A percentile compares a stretch with the other conserved stretches of the same genome.
Evolutionary conservation across 129 eudicot species (phyloP).

Genomic region (Lactuca sativa): DNA sequence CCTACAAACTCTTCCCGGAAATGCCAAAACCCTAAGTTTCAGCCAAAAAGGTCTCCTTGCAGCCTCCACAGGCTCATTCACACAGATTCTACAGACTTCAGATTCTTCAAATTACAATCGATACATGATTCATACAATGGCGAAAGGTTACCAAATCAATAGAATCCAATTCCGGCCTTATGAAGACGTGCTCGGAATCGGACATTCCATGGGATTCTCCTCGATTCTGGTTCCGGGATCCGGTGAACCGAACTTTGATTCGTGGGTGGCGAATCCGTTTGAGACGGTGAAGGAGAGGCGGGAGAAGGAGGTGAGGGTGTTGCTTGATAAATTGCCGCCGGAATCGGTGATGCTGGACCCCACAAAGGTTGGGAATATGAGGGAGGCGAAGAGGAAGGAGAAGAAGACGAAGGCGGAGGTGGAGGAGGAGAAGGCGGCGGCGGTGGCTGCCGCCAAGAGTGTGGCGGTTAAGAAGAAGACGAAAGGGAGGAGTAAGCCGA

Average conservation of each 20-base stretch:
- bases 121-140: conserved; percentile 75
- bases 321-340: conserved; percentile 88
- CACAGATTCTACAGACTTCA: conserved; percentile 50
- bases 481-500: conserved; percentile 80
- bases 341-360: conserved; percentile 94
- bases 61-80: conserved; percentile 55
- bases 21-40: conserved; percentile 60
- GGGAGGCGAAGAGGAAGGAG: conserved; percentile 45
- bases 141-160: conserved; percentile 71
- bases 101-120: conserved; percentile 54
- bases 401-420: conserved; percentile 52
- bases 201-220: conserved; percentile 80
- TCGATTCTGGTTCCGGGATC: conserved; percentile 88
- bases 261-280: conserved; percentile 93
- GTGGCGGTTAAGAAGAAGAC: conserved; percentile 62
- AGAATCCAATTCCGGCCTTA: conserved; percentile 66
- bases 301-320: conserved; percentile 80
- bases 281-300: conserved; percentile 80
- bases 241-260: conserved; percentile 89
- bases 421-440: conserved; percentile 74
- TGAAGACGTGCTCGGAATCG: conserved; percentile 81
- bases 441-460: conserved; percentile 60
- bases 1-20: conserved; percentile 57
- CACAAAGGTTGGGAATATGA: conserved; percentile 70
- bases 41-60: conserved; percentile 88